Evolutionary conservation across 352 stramenopile genomes (phyloP).

Genomic region (Phytophthora pini): DNA sequence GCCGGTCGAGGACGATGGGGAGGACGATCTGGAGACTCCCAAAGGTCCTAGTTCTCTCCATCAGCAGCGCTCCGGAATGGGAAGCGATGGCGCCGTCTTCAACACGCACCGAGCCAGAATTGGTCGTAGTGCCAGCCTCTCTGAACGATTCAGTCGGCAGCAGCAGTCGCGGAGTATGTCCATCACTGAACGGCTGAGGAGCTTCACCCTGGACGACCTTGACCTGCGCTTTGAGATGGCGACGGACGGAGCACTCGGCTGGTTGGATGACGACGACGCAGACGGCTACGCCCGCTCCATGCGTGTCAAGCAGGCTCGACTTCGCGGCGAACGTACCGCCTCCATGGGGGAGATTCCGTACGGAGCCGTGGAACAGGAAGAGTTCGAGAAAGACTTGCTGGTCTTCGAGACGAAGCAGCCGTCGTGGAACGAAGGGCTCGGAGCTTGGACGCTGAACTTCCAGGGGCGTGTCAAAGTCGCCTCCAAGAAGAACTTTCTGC

Average conservation of each 20-base stretch:
- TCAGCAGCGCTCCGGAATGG: conserved; percentile 42
- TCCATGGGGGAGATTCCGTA: conserved; percentile 50
- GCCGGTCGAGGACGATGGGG: conserved; percentile 19
- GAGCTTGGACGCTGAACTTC: conserved; percentile 92
- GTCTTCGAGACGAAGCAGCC: conserved; percentile 86
- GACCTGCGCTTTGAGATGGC: conserved; percentile 51
- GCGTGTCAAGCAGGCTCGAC: conserved; percentile 43
- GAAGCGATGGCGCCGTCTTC: conserved; percentile 50
- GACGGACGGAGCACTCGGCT: conserved; percentile 32
- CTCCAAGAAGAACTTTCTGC: conserved; percentile 94
- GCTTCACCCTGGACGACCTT: conserved; percentile 66
- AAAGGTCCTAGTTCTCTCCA: conserved; percentile 9
- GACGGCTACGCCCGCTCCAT: conserved; percentile 42
- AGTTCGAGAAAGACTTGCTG: conserved; percentile 79
- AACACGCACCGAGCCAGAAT: conserved; percentile 58
- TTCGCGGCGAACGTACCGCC: conserved; percentile 36
- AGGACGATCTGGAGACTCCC: conserved; percentile 9
- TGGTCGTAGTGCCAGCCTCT: conserved; percentile 59
- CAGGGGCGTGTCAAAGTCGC: conserved; percentile 87
- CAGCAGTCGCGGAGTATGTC: conserved; percentile 57
- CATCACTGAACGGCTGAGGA: conserved; percentile 58
- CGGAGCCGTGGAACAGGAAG: conserved; percentile 72
- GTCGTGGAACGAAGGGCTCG: conserved; percentile 82
- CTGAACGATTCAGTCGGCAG: conserved; percentile 64
- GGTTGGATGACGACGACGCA: conserved; percentile 65